Evolutionary conservation across 208 protist genomes (phyloP).

Genomic region (Acanthamoeba healyi): DNA sequence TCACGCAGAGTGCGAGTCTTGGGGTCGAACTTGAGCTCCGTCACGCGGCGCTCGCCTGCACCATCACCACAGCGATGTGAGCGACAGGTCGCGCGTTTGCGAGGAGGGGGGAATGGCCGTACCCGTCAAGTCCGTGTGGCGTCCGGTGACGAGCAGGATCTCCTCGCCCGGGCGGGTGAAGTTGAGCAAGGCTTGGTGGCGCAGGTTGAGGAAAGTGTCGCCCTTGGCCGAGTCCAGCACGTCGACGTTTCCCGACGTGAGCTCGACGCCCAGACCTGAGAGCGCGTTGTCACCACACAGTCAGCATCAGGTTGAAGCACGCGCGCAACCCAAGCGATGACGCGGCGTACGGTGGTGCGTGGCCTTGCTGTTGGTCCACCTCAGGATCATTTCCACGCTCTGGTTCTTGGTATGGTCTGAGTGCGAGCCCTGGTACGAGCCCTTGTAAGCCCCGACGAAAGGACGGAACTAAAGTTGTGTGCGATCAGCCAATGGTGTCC

Average conservation of each 20-base stretch:
- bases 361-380: slow-evolving; percentile 7
- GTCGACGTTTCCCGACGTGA: slow-evolving; percentile 4
- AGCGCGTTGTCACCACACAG: not conserved
- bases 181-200: not conserved
- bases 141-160: slow-evolving; percentile 20
- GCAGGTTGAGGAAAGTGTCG: slow-evolving; percentile 51
- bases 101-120: not conserved
- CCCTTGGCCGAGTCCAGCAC: slow-evolving; percentile 46
- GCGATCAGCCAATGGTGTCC: not conserved
- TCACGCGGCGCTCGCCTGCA: slow-evolving; percentile 10
- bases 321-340: not conserved
- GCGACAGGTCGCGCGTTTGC: not conserved
- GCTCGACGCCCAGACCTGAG: slow-evolving; percentile 14
- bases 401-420: not conserved
- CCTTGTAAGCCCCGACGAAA: not conserved
- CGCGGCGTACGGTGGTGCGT: not conserved
- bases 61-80: too few species aligned
- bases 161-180: slow-evolving; percentile 17
- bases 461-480: not conserved
- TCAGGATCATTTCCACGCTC: not conserved
- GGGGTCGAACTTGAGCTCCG: not conserved
- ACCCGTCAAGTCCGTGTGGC: not conserved
- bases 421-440: not conserved
- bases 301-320: too few species aligned
- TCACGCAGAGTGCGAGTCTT: slow-evolving; percentile 22